phyloP scores from a whole-genome alignment of 257 asterid genomes.

The Salvia rosmarinus region DNA sequence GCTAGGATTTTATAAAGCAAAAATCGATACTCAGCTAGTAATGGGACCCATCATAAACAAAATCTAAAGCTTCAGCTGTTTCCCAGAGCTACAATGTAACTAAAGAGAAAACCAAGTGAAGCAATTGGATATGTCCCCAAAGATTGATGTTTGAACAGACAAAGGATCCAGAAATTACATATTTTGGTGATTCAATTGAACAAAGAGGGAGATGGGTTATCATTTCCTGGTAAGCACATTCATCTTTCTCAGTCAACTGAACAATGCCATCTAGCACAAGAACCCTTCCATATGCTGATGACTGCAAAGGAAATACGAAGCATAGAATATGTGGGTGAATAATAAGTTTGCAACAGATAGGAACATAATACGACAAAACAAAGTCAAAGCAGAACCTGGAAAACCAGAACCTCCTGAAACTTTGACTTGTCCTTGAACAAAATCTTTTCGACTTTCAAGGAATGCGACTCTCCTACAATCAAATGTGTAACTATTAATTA shows the following conservation, averaged over 20 bases:
- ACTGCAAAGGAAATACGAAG: slow-evolving; percentile 49
- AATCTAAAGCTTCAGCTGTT: slow-evolving; percentile 5
- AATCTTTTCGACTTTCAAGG: slow-evolving; percentile 73
- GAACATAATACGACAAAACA: background rate
- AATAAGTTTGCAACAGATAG: slow-evolving; percentile 19
- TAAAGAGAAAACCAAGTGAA: background rate
- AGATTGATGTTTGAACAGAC: slow-evolving; percentile 2
- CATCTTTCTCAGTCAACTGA: slow-evolving; percentile 99
- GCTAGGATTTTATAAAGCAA: background rate
- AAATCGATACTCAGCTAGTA: background rate
- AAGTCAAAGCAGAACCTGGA: slow-evolving; percentile 63
- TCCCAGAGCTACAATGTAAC: slow-evolving; percentile 6
- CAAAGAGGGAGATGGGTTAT: slow-evolving; percentile 96
- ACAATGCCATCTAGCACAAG: slow-evolving; percentile 96
- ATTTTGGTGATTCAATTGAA: slow-evolving; percentile 79
- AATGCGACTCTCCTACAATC: slow-evolving; percentile 89
- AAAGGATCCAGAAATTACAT: slow-evolving; percentile 48
- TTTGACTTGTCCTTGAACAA: slow-evolving; percentile 78
- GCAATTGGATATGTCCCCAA: slow-evolving; percentile 9
- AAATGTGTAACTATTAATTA: background rate
- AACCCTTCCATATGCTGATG: slow-evolving; percentile 80
- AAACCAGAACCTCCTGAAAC: slow-evolving; percentile 93
- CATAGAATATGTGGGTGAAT: background rate
- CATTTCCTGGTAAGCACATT: slow-evolving; percentile 99
- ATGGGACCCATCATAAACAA: slow-evolving; percentile 4